These are phyloP conservation scores for Petunia hybrid DNA, from an alignment of 305 asterid genomes.

Conservation along the genomic window DNA sequence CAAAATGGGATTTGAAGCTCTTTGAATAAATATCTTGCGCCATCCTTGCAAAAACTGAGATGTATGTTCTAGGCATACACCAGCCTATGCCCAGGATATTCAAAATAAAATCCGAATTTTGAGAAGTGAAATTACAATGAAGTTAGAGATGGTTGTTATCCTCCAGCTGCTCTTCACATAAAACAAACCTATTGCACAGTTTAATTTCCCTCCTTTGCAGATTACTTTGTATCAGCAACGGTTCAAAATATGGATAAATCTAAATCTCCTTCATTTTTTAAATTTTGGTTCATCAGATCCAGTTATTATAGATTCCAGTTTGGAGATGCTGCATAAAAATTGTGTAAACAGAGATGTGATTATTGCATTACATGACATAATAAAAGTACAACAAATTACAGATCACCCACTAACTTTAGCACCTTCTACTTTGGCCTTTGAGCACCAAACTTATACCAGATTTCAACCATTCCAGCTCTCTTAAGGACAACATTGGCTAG, in stretches of 20 bases:
- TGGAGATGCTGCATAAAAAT: conserved; percentile 14
- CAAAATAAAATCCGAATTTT: neutral
- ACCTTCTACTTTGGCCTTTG: neutral
- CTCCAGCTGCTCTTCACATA: neutral
- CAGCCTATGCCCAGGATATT: neutral
- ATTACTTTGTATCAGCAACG: neutral
- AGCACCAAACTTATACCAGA: neutral
- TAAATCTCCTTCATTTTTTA: neutral
- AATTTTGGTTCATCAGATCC: neutral
- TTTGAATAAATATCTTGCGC: neutral
- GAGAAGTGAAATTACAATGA: neutral
- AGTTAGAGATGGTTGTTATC: conserved; percentile 5
- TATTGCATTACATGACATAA: conserved; percentile 13
- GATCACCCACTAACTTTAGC: conserved; percentile 22
- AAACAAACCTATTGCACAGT: neutral
- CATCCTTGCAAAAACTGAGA: neutral
- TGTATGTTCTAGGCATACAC: neutral
- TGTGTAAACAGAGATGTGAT: neutral
- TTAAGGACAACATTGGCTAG: neutral
- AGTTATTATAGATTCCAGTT: conserved; percentile 1
- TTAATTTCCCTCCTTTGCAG: neutral
- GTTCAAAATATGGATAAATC: neutral
- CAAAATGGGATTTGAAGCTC: neutral
- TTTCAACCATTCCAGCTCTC: neutral
- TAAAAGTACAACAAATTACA: conserved; percentile 13